Evolutionary conservation across 2,329 filamentous ascomycete genomes (phyloP).

Genomic region (Fusarium floridanum): DNA sequence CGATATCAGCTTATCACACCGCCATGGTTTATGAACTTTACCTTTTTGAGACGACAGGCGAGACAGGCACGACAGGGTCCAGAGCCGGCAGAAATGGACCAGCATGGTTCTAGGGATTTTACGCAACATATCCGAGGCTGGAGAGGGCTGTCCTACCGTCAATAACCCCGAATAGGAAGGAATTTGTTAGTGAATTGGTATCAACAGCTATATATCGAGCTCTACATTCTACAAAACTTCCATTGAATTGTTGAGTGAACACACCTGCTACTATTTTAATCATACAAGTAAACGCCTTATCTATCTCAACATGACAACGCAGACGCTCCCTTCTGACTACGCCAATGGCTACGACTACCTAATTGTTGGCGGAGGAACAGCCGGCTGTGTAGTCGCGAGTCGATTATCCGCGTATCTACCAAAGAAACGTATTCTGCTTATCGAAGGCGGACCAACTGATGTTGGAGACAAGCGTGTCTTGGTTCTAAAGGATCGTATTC

Average conservation of each 20-base stretch:
- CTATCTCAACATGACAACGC: background rate
- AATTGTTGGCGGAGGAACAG: background rate
- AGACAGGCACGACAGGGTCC: background rate
- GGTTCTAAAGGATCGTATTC: constrained; percentile 84
- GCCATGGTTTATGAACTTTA: background rate
- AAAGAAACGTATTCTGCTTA: background rate
- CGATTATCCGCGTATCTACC: background rate
- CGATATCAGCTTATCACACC: background rate
- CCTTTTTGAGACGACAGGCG: background rate
- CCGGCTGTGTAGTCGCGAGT: background rate
- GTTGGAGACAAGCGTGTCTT: constrained; percentile 85
- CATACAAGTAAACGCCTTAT: background rate
- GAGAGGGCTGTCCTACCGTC: background rate
- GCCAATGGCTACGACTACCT: background rate
- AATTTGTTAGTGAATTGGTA: background rate
- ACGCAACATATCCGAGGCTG: background rate
- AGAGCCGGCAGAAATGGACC: background rate
- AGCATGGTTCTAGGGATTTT: background rate
- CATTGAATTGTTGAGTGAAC: background rate
- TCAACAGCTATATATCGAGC: background rate
- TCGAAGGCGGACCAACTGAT: constrained; percentile 74
- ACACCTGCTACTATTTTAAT: background rate
- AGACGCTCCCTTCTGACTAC: background rate
- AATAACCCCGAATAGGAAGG: background rate
- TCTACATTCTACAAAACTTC: background rate